phyloP scores from a whole-genome alignment of 306 rosid species.

The Prunus armeniaca region DNA sequence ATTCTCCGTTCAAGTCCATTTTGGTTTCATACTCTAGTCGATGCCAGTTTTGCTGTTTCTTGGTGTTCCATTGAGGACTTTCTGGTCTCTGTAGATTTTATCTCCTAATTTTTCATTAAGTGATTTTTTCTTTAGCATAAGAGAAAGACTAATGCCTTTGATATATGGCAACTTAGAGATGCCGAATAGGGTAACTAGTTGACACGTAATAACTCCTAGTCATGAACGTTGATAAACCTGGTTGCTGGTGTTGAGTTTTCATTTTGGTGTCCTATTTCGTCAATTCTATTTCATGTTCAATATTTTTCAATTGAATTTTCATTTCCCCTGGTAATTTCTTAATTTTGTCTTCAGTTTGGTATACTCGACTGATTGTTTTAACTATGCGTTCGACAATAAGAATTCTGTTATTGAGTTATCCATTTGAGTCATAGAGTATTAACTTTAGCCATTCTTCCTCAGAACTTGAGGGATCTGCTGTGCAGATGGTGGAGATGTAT shows the following conservation, averaged over 20 bases:
- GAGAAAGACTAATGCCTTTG: neutral
- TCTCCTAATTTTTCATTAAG: neutral
- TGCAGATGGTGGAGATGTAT: constrained; percentile 75
- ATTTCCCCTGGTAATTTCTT: neutral
- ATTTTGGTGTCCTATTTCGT: neutral
- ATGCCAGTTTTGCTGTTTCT: neutral
- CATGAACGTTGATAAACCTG: neutral
- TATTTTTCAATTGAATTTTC: neutral
- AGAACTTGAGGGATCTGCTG: constrained; percentile 74
- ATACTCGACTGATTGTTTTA: neutral
- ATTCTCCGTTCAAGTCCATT: no score
- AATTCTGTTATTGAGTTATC: constrained; percentile 21
- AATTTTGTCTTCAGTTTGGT: neutral
- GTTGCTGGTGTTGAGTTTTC: constrained; percentile 9
- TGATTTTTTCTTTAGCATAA: neutral
- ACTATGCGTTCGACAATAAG: constrained; percentile 6
- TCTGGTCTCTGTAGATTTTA: neutral
- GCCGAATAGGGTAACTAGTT: neutral
- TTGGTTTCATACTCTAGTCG: neutral
- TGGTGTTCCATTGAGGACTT: neutral
- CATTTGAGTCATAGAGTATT: constrained; percentile 19
- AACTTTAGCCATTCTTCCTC: constrained; percentile 36
- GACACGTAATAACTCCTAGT: neutral
- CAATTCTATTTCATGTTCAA: neutral
- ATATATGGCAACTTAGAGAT: neutral